Conservation (phyloP, 2,329 filamentous ascomycete species). For the Curvularia lunata region DNA sequence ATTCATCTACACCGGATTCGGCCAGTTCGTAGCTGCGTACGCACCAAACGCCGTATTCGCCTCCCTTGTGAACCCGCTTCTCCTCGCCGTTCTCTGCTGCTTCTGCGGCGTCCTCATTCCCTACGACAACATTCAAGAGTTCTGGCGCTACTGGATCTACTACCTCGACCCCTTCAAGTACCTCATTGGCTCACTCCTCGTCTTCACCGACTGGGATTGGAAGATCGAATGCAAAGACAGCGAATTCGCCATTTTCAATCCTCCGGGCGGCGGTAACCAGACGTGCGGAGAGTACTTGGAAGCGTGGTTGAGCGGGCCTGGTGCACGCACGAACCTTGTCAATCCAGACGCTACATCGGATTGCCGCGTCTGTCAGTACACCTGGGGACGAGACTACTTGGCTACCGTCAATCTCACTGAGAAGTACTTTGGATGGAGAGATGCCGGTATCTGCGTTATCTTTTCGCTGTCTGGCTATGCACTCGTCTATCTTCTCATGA, state of each 20-base stretch:
- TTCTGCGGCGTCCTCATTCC: conserved; percentile 65
- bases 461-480: conserved; percentile 64
- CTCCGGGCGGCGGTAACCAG: conserved; percentile 51
- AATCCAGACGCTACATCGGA: conserved; percentile 64
- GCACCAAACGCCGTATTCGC: conserved; percentile 55
- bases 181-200: conserved; percentile 50
- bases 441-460: conserved; percentile 65
- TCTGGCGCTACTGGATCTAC: conserved; percentile 65
- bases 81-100: conserved; percentile 29
- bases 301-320: conserved; percentile 14
- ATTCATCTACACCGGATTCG: conserved; percentile 64
- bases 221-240: conserved; percentile 45
- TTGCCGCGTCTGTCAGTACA: conserved; percentile 69
- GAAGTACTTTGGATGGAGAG: conserved; percentile 70
- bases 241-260: conserved; percentile 55
- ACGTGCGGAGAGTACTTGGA: conserved; percentile 63
- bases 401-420: conserved; percentile 64
- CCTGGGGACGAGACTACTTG: conserved; percentile 65
- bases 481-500: conserved; percentile 54
- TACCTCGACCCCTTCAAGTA: conserved; percentile 54
- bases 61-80: conserved; percentile 58
- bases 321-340: conserved; percentile 57
- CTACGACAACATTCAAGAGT: conserved; percentile 67
- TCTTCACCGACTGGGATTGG: conserved; percentile 52
- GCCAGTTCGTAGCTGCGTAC: conserved; percentile 61